Evolutionary conservation across 257 asterid species (phyloP), one percentile per base, ranked within the genome.

Genomic region (Solanum habrochaites): DNA sequence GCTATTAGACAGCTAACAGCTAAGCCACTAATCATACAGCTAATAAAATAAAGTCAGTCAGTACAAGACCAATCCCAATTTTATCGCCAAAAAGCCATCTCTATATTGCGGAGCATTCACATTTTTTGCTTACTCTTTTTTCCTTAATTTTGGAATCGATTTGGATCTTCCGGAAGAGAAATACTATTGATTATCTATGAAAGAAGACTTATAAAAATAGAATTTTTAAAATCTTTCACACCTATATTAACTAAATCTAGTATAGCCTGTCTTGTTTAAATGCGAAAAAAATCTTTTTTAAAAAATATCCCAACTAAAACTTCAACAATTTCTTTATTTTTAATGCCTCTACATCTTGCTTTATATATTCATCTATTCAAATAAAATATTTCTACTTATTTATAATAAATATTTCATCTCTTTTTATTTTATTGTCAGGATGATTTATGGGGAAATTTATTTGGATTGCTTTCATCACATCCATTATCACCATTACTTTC

Each of bases 401-500:
- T 56, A n/a, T 56, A 18, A 56, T 18, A 32, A 43, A 78, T 25
- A 18, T 45, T n/a, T 78, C 40, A 27, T 78, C 42, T 15, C 37
- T 15, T 45, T 78, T 27, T 27, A 45, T 45, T 27, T 8, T 47
- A 20, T 45, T 11, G 42, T 4, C 71, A 96, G 99, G 93, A 92
- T 86, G 99, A 96, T 88, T 73, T 94, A 78, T 93, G 98, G 56
- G 99, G 98, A 72, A 88, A 94, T 89, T 43, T 95, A 86, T 92
- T 94, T 78, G 99, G 99, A 31, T 86, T 95, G 81, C 95, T 96
- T 71, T 75, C 98, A 11, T 92, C 98, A 8, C 99, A 96, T 89
- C 98, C 98, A 66, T 74, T 93, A 85, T 91, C 98, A 1, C 96
- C 90, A 35, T 75, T 92, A 13, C 89, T 94, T 29, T 95, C 99